phyloP scores from a whole-genome alignment of 805 yeast species.

The Cyberlindnera saturnus region DNA sequence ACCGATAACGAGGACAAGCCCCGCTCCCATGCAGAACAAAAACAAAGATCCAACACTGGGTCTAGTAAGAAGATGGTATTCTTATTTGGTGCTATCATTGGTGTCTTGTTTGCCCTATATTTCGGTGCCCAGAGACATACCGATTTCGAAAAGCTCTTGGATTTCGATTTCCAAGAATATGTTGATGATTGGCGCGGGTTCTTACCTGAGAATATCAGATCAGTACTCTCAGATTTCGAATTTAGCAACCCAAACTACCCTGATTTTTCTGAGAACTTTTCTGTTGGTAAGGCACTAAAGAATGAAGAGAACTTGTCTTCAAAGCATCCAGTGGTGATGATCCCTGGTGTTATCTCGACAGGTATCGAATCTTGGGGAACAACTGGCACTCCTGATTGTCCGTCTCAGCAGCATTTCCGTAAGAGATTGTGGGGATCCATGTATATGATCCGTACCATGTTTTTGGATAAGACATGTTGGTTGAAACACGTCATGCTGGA shows the following conservation, averaged over 20 bases:
- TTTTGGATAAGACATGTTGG: conserved; percentile 91
- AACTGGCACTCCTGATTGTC: conserved; percentile 71
- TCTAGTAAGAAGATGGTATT: conserved; percentile 53
- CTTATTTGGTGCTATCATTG: conserved; percentile 66
- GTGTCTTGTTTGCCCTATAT: conserved; percentile 58
- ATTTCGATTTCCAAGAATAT: conserved; percentile 47
- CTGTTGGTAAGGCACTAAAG: conserved; percentile 69
- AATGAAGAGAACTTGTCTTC: conserved; percentile 44
- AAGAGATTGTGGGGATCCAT: conserved; percentile 96
- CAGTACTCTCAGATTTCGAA: conserved; percentile 51
- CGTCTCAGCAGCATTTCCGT: conserved; percentile 77
- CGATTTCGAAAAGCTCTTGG: conserved; percentile 18
- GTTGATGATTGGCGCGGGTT: conserved; percentile 69
- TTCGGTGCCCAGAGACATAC: conserved; percentile 40
- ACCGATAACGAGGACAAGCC: background rate
- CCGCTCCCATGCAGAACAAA: background rate
- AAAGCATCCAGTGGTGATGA: conserved; percentile 79
- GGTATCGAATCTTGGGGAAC: conserved; percentile 94
- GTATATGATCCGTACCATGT: conserved; percentile 90
- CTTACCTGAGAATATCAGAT: conserved; percentile 60
- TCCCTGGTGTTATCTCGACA: conserved; percentile 94
- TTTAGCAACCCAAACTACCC: conserved; percentile 18
- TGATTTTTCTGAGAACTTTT: conserved; percentile 75
- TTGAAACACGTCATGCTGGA: conserved; percentile 85
- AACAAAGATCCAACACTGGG: background rate